A percentile compares a stretch with the other conserved stretches of the same genome.
Evolutionary conservation across 257 asterid species (phyloP).

Genomic region (Solanum phureja): DNA sequence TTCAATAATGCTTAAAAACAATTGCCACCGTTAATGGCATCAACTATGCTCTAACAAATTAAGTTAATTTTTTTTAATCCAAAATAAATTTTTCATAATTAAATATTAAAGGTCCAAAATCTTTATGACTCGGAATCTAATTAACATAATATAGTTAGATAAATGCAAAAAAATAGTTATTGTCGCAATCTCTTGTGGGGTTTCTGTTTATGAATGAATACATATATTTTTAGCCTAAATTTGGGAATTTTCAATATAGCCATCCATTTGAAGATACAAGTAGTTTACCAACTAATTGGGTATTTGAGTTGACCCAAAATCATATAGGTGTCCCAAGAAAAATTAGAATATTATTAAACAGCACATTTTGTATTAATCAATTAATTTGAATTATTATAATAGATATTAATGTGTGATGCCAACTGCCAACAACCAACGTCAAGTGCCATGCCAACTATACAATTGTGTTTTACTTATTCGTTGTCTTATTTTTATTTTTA

Average conservation of each 20-base stretch:
- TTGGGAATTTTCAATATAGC: background rate
- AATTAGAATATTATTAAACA: background rate
- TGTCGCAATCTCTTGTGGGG: background rate
- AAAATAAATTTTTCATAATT: background rate
- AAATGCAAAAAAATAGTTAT: background rate
- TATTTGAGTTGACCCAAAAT: background rate
- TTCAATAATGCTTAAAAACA: background rate
- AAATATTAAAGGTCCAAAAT: background rate
- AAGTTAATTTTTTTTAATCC: background rate
- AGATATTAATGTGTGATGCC: background rate
- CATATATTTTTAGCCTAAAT: background rate
- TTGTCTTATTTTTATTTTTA: background rate
- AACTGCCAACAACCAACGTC: background rate
- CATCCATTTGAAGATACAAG: background rate
- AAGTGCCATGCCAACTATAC: background rate
- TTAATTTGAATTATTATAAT: background rate
- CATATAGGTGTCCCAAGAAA: background rate
- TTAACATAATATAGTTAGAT: background rate
- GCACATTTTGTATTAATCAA: background rate
- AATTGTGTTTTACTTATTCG: background rate
- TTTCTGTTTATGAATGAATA: too few species aligned
- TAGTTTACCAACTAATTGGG: background rate
- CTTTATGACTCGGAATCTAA: background rate
- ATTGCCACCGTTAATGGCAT: background rate
- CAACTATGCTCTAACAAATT: background rate